Evolutionary conservation across 768 basidiomycete species (phyloP).

Genomic region (Mycena venus): DNA sequence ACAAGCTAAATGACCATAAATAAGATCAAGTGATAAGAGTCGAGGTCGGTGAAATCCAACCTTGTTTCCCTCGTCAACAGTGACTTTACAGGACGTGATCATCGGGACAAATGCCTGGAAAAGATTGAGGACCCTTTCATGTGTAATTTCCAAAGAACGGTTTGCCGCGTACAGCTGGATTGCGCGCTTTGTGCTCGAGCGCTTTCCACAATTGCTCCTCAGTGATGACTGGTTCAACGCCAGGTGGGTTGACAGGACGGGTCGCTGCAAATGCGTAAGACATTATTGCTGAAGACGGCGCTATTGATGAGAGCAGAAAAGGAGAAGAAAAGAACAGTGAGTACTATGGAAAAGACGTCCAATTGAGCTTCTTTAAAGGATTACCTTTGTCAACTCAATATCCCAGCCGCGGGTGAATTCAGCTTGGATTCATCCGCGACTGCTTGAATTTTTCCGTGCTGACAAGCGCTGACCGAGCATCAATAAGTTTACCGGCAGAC

Average conservation of each 20-base stretch:
- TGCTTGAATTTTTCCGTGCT: too few species aligned
- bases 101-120: conserved; percentile 16
- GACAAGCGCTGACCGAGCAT: too few species aligned
- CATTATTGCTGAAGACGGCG: conserved; percentile 11
- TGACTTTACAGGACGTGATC: conserved; percentile 14
- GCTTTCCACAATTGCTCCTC: conserved; percentile 29
- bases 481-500: too few species aligned
- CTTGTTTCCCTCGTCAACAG: conserved; percentile 17
- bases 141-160: background rate
- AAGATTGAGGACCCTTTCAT: background rate
- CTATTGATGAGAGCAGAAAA: background rate
- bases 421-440: too few species aligned
- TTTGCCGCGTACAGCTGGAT: background rate
- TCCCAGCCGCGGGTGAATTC: too few species aligned
- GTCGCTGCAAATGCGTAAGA: conserved; percentile 23
- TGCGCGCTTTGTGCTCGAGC: conserved; percentile 25
- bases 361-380: too few species aligned
- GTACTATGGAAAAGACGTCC: too few species aligned
- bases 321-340: too few species aligned
- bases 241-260: conserved; percentile 25
- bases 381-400: too few species aligned
- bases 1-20: background rate
- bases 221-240: conserved; percentile 20
- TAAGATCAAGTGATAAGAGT: background rate
- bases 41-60: background rate